phyloP scores from a whole-genome alignment of 352 stramenopile genomes.

The Albugo candida region DNA sequence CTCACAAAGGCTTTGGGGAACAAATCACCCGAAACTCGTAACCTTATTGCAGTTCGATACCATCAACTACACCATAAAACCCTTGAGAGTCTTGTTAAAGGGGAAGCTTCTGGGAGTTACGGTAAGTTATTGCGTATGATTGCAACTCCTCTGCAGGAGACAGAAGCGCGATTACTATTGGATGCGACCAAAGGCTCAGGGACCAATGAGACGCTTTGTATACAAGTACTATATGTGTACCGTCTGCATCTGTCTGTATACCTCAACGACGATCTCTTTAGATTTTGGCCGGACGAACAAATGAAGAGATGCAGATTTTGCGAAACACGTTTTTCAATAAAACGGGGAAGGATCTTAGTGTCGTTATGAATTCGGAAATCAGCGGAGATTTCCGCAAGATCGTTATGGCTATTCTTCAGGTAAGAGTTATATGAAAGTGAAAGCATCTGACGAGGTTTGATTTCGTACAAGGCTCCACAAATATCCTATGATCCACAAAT shows the following conservation, averaged over 20 bases:
- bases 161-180: slow-evolving; percentile 41
- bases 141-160: slow-evolving; percentile 42
- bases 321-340: slow-evolving; percentile 61
- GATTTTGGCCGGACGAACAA: slow-evolving; percentile 45
- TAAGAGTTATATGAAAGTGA: neutral
- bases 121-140: slow-evolving; percentile 48
- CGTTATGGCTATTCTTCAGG: slow-evolving; percentile 34
- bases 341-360: slow-evolving; percentile 41
- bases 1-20: slow-evolving; percentile 43
- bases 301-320: slow-evolving; percentile 63
- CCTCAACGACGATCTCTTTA: slow-evolving; percentile 1
- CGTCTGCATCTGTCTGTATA: neutral
- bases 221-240: slow-evolving; percentile 12
- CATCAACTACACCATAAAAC: slow-evolving; percentile 37
- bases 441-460: too few species aligned
- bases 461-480: slow-evolving; percentile 13
- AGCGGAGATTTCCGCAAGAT: slow-evolving; percentile 59
- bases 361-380: slow-evolving; percentile 41
- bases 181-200: slow-evolving; percentile 53
- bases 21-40: slow-evolving; percentile 45
- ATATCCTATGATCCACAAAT: slow-evolving; percentile 32
- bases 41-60: slow-evolving; percentile 50
- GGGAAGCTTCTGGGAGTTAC: slow-evolving; percentile 60
- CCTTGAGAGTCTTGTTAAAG: slow-evolving; percentile 33
- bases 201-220: slow-evolving; percentile 45